A percentile compares a stretch with the other conserved stretches of the same genome.
Conservation (phyloP, 441 rosid species). For the Pelargonium myrrhifolium region DNA sequence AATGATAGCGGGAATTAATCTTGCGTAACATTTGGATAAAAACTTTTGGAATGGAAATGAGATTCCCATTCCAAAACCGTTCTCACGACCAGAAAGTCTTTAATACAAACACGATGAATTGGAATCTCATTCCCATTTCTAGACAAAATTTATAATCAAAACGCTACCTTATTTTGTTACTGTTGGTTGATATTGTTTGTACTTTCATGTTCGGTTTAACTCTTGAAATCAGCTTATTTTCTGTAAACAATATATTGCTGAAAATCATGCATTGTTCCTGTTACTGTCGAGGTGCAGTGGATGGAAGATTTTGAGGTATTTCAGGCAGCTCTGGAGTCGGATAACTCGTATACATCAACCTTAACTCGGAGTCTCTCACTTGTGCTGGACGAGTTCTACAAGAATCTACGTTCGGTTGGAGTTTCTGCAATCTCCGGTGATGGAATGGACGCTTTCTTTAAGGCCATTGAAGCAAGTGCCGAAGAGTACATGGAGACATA, state of each 20-base stretch:
- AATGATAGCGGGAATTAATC: too few species aligned
- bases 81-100: too few species aligned
- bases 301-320: conserved; percentile 88
- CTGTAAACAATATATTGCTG: too few species aligned
- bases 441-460: conserved; percentile 80
- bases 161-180: too few species aligned
- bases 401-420: conserved; percentile 70
- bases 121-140: too few species aligned
- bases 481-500: conserved; percentile 84
- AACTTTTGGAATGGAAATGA: too few species aligned
- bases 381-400: conserved; percentile 76
- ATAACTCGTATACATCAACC: conserved; percentile 61
- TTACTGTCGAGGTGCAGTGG: conserved; percentile 54
- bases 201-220: too few species aligned
- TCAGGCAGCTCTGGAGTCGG: conserved; percentile 67
- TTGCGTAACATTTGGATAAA: too few species aligned
- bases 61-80: too few species aligned
- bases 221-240: too few species aligned
- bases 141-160: too few species aligned
- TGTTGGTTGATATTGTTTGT: not conserved
- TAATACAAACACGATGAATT: too few species aligned
- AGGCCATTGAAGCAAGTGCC: conserved; percentile 72
- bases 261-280: not conserved
- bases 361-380: conserved; percentile 73
- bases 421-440: conserved; percentile 89